Evolutionary conservation across 768 basidiomycete species (phyloP).

Genomic region (Hericium rajendrae): DNA sequence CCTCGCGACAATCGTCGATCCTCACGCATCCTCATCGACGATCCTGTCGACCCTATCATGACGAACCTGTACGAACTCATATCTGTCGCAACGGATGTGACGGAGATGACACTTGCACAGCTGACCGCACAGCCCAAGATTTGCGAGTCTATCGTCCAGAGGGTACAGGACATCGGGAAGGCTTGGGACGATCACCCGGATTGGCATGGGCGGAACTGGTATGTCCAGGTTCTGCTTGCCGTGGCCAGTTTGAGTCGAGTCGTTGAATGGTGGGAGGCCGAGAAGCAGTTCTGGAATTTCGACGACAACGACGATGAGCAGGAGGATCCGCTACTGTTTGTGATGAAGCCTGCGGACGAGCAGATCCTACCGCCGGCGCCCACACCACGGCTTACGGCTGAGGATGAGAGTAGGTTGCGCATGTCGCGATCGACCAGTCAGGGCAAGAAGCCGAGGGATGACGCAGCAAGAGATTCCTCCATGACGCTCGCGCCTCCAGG

Average conservation of each 20-base stretch:
- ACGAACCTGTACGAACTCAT: slow-evolving; percentile 86
- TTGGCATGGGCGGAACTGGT: slow-evolving; percentile 97
- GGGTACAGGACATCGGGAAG: slow-evolving; percentile 85
- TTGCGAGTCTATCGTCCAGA: slow-evolving; percentile 80
- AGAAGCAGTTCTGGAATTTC: slow-evolving; percentile 99
- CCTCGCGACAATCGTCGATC: slow-evolving; percentile 53
- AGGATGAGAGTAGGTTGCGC: slow-evolving; percentile 43
- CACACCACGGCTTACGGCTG: slow-evolving; percentile 36
- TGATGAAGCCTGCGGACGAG: slow-evolving; percentile 82
- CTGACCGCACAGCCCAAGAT: slow-evolving; percentile 79
- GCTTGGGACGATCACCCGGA: slow-evolving; percentile 98
- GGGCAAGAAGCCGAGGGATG: slow-evolving; percentile 48
- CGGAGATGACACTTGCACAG: slow-evolving; percentile 80
- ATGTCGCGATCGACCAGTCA: slow-evolving; percentile 41
- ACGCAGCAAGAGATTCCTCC: slow-evolving; percentile 2
- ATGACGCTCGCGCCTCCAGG: slow-evolving; percentile 15
- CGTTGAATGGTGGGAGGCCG: slow-evolving; percentile 99
- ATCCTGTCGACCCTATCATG: slow-evolving; percentile 86
- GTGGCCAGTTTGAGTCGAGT: slow-evolving; percentile 94
- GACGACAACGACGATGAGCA: slow-evolving; percentile 86
- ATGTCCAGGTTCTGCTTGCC: slow-evolving; percentile 91
- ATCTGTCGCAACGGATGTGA: slow-evolving; percentile 84
- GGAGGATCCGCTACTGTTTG: slow-evolving; percentile 87
- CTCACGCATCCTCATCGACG: slow-evolving; percentile 76
- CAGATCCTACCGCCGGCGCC: slow-evolving; percentile 26